Base-by-base conservation (phyloP, 2,329 filamentous ascomycete genomes). In the Conoideocrella luteorostrata region DNA sequence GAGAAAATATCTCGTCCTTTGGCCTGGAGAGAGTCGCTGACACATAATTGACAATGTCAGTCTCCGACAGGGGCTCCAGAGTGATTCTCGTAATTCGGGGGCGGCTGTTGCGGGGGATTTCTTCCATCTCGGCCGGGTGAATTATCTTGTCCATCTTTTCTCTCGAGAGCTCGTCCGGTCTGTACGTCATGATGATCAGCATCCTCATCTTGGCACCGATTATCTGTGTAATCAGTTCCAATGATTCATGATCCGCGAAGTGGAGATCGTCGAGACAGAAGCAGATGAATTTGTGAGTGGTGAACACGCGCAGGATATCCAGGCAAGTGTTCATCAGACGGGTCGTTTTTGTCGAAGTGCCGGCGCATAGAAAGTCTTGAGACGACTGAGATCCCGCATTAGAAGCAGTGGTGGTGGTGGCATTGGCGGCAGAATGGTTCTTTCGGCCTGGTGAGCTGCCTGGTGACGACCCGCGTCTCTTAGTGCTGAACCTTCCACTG, bases 221-320 rank as follows among this genome's bases (percentile, higher is more conserved):
- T 41, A 96, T 88, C 55, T 89, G 84, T 13, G 83, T 77, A 30
- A 96, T 83, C 41, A 96, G 70, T 46, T 95, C 88, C 38, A 93
- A 67, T 12, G 86, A 93, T 61, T 96, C 91, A 21, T 85, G 79
- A 58, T 96, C 91, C 6, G 89, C 88, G 61, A 88, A 93, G 55
- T 96, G 89, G 24, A 96, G 68, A 62, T 96, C 91, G 56, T 96
- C 91, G 22, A 96, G 67, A 54, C 83, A 89, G 53, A 95, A 82
- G 56, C 88, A 94, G 43, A 95, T 89, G 55, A 95, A 82, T 55
- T 90, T 93, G 59, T 90, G 82, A 17, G 82, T 74, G 0, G 88
- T 85, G 44, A 97, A 82, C 33, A 94, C 78, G 41, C 87, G 79
- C 40, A 96, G 64, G 9, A 95, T 84, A 52, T 96, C 90, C 36